These are phyloP conservation scores for Graphilbum sp. DNA, from an alignment of 2,329 filamentous ascomycete species.

Conservation along the genomic window DNA sequence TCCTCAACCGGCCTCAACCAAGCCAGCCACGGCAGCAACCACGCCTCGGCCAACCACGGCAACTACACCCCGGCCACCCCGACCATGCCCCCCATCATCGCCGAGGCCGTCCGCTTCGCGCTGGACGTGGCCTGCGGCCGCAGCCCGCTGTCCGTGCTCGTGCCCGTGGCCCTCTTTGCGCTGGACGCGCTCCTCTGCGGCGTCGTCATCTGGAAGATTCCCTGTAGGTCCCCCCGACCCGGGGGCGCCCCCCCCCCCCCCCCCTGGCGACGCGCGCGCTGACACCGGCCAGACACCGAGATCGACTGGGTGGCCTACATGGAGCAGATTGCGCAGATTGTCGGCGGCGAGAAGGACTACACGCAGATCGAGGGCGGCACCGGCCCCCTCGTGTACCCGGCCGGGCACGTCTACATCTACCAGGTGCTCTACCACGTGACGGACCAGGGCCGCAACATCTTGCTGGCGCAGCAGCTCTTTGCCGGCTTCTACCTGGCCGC, in stretches of 20 bases:
- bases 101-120: conserved; percentile 15
- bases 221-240: conserved; percentile 49
- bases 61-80: too few species aligned
- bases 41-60: too few species aligned
- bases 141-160: conserved; percentile 29
- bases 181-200: conserved; percentile 57
- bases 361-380: conserved; percentile 71
- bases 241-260: neutral
- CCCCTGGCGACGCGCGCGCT: neutral
- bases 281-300: conserved; percentile 63
- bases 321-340: conserved; percentile 70
- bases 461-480: conserved; percentile 73
- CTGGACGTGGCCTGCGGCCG: conserved; percentile 30
- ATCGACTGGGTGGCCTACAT: conserved; percentile 98
- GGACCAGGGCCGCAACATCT: conserved; percentile 56
- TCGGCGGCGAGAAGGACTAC: conserved; percentile 80
- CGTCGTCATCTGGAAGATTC: conserved; percentile 63
- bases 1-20: too few species aligned
- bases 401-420: conserved; percentile 86
- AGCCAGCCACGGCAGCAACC: too few species aligned
- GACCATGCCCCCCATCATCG: conserved; percentile 8
- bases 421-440: conserved; percentile 64
- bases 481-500: conserved; percentile 61
- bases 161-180: conserved; percentile 47
- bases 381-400: conserved; percentile 88